These are phyloP conservation scores for Cocos nucifera DNA, from an alignment of 176 grass and related monocot species.

Conservation along the genomic window DNA sequence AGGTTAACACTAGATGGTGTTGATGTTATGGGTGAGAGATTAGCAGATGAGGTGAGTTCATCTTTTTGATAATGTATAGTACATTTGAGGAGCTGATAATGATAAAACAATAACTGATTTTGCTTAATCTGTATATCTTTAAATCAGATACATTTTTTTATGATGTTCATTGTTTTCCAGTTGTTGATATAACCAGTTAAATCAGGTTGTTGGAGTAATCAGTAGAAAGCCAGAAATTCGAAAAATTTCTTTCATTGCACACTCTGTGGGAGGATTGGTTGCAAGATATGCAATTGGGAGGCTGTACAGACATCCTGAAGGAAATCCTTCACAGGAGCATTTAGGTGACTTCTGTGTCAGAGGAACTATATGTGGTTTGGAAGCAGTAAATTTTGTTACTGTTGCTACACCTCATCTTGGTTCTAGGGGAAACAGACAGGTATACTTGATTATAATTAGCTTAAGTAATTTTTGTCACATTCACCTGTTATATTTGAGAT, in stretches of 20 bases:
- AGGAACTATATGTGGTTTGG: slow-evolving; percentile 40
- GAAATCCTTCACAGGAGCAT: slow-evolving; percentile 21
- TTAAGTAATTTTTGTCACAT: no score
- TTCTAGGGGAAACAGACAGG: no score
- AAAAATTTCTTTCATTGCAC: slow-evolving; percentile 92
- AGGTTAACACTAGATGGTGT: slow-evolving; percentile 87
- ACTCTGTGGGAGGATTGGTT: slow-evolving; percentile 93
- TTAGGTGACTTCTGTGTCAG: slow-evolving; percentile 10
- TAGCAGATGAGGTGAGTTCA: slow-evolving; percentile 77
- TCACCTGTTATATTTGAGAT: no score
- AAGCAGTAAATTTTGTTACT: no score
- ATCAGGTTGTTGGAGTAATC: slow-evolving; percentile 67
- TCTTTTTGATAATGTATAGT: not conserved
- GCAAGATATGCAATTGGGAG: slow-evolving; percentile 88
- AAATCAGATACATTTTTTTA: no score
- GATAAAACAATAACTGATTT: not conserved
- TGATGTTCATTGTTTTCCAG: no score
- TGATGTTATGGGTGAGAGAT: slow-evolving; percentile 92
- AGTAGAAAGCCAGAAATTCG: slow-evolving; percentile 46
- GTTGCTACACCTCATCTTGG: no score
- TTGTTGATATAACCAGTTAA: slow-evolving; percentile 32
- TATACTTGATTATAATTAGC: no score
- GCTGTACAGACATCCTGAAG: slow-evolving; percentile 49
- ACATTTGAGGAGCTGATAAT: no score
- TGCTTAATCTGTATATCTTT: not conserved